Base-by-base conservation (phyloP, 495 filamentous ascomycete species). In the Glonium stellatum region DNA sequence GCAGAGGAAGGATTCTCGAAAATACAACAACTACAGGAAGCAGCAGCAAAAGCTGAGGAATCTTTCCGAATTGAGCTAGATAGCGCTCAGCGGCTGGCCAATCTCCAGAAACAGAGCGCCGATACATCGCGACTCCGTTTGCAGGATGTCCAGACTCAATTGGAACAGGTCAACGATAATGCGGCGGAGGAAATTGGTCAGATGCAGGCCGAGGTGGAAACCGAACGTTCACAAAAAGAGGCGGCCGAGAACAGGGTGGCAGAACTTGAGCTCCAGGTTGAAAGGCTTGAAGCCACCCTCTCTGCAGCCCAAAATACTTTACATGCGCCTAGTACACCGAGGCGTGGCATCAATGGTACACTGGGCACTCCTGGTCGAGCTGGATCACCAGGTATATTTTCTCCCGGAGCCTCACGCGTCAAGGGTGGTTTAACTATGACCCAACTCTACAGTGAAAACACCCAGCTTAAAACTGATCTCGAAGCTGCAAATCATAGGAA, bases 11-110 rank as follows among this genome's bases (percentile, higher is more conserved):
- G 87, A 11, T 78, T 96, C 37, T 76, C 79, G 12, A 88, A 80
- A 63, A 87, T 96, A 34, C 88, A 95, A 59, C 84, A 90, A 64
- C 77, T 97, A 18, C 85, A 92, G 69, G 91, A 96, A 68, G 85
- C 87, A 27, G 84, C 85, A 5, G 83, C 87, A 4, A 82, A 86
- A 55, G 80, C 85, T 27, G 84, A 92, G 54, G 88, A 97, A 69
- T 84, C 84, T 48, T 95, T 92, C 76, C 78, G 84, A 52, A 84
- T 89, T 46, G 91, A 96, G 67, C 75, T 95, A 18, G 89, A 95
- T 39, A 85, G 84, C 50, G 80, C 84, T 2, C 84, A 83, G 59
- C 84, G 95, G 44, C 79, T 99, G 31, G 87, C 90, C 8, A 85
- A 95, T 59, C 77, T 99, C 50, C 91, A 92, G 63, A 82, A 88